A percentile compares a stretch with the other conserved stretches of the same genome.
phyloP scores from a whole-genome alignment of 176 grass and related monocot species.

The Hordeum marinum region DNA sequence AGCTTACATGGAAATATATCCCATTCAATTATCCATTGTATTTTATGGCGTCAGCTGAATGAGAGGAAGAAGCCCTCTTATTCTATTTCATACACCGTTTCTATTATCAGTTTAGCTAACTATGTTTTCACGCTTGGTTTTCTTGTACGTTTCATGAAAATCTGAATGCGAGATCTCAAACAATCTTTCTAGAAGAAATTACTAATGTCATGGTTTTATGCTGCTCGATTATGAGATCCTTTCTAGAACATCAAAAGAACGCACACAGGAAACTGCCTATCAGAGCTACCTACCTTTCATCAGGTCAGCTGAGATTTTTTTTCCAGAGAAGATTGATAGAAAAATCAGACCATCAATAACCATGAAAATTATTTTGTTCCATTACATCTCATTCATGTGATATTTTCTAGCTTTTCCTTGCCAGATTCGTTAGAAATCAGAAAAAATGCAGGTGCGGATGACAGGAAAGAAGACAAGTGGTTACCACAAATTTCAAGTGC shows the following conservation, averaged over 20 bases:
- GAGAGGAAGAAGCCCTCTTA: not conserved
- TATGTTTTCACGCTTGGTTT: not conserved
- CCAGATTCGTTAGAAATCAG: not conserved
- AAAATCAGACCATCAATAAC: too few relatives aligned
- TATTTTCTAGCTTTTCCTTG: not conserved
- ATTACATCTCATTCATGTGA: not conserved
- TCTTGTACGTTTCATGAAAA: not conserved
- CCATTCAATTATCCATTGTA: not conserved
- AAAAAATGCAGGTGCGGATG: not conserved
- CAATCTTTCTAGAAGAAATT: not conserved
- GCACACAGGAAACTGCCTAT: not conserved
- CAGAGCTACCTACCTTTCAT: too few relatives aligned
- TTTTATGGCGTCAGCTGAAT: too few relatives aligned
- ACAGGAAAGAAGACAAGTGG: not conserved
- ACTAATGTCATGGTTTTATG: not conserved
- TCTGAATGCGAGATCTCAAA: not conserved
- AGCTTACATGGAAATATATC: not conserved
- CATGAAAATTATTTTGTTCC: too few relatives aligned
- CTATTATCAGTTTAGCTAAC: not conserved
- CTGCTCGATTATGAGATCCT: not conserved
- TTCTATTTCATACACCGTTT: not conserved
- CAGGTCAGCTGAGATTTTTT: too few relatives aligned
- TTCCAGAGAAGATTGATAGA: too few relatives aligned
- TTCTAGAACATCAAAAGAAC: not conserved
- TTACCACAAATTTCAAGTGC: not conserved